Percentiles rank a stretch among this genome's conserved stretches.
phyloP scores from a whole-genome alignment of 805 yeast genomes.

The Hanseniaspora lindneri region DNA sequence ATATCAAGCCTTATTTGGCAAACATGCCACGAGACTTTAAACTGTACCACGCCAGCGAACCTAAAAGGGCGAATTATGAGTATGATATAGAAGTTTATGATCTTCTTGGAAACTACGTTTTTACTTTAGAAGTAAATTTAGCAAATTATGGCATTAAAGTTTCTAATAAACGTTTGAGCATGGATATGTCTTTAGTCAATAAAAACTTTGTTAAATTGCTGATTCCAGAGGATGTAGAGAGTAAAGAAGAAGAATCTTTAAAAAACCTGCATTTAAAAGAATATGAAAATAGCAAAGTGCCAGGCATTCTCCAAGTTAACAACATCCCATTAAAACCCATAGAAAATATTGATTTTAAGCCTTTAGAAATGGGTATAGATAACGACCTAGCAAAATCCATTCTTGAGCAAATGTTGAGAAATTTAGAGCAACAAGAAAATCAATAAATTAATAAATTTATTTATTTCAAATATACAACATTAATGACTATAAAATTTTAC shows the following conservation, averaged over 20 bases:
- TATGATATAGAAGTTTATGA: conserved; percentile 28
- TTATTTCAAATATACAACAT: not conserved
- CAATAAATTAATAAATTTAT: too few relatives aligned
- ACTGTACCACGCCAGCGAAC: conserved; percentile 18
- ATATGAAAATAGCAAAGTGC: not conserved
- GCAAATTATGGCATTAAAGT: conserved; percentile 6
- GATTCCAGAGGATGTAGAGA: not conserved
- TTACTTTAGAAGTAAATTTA: conserved; percentile 15
- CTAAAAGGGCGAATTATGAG: not conserved
- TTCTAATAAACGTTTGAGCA: not conserved
- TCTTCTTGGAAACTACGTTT: conserved; percentile 23
- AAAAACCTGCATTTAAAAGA: not conserved
- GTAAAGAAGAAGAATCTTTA: not conserved
- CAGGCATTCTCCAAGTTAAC: not conserved
- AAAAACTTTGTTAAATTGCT: not conserved
- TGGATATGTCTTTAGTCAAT: not conserved
- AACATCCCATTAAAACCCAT: not conserved
- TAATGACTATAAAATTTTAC: not conserved
- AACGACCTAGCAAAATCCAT: not conserved
- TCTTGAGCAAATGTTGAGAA: not conserved
- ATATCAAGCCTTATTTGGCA: not conserved
- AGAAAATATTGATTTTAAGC: not conserved
- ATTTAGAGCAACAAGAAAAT: not conserved
- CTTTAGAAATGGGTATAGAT: not conserved
- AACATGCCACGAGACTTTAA: not conserved